Evolutionary conservation across 148 eudicot species (phyloP), one percentile per base, ranked within the genome.

Genomic region (Fagopyrum homotropicum): DNA sequence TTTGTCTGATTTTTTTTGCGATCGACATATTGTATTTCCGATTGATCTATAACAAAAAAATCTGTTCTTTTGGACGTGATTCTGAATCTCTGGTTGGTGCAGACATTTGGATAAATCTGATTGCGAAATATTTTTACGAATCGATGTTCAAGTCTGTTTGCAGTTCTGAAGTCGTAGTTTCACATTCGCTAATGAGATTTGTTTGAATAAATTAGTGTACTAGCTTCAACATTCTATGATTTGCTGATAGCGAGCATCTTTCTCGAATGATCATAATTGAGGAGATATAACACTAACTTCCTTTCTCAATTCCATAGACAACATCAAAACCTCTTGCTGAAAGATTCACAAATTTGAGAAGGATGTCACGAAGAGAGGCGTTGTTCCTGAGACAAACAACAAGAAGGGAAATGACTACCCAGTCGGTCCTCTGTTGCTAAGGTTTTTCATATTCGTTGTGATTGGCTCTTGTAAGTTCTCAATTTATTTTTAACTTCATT

Each of bases 301-400:
- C 14, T 60, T 26, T 60, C 5, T 60, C 40, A 12, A 22, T 26
- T 61, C 29, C 79, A 76, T 83, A 91, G 97, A 91, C 97, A 3
- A 89, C 89, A n/a, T 91, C 96, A 73, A 87, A 85, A 77, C 90
- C 93, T 57, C 85, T 91, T 77, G 93, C 96, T 51, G 93, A 87
- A 74, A 91, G 87, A 79, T 82, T 4, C 80, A 87, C 73, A 89
- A 70, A 79, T 91, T 89, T 76, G 87, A 91, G 83, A 91, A 91
- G 83, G 88, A 91, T 80, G 86, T 91, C 5, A 87, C 88, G 19
- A 87, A 75, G 81, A 84, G 96, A 75, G 96, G 96, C 46, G 69
- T 84, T 59, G 96, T 90, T 68, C 92, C 90, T 3, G 92, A 88
- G 81, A 85, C 92, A 4, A 83, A 83, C 56, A 73, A 82, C 57